Evolutionary conservation across 768 basidiomycete species (phyloP).

Genomic region (Collybiopsis confluens): DNA sequence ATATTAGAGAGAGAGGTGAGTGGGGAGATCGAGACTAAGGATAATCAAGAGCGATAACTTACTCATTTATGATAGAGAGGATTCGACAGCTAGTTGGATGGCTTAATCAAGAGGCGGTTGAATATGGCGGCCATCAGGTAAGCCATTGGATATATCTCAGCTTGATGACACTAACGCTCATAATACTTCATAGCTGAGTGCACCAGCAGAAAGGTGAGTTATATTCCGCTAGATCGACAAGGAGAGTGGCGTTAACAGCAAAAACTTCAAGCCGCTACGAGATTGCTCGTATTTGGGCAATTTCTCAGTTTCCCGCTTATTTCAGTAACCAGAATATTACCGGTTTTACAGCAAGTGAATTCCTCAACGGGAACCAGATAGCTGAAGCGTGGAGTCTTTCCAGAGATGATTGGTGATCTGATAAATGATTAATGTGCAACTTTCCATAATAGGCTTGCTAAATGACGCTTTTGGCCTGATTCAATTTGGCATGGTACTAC

Average conservation of each 20-base stretch:
- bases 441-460: no score
- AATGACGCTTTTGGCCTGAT: no score
- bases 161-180: background rate
- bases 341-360: background rate
- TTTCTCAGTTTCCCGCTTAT: background rate
- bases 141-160: background rate
- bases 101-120: slow-evolving; percentile 35
- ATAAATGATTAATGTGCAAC: no score
- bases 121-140: slow-evolving; percentile 34
- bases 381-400: background rate
- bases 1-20: slow-evolving; percentile 23
- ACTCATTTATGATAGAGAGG: slow-evolving; percentile 13
- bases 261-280: background rate
- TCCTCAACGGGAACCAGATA: background rate
- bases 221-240: background rate
- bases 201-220: background rate
- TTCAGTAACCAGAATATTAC: background rate
- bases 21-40: background rate
- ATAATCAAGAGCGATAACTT: background rate
- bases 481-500: no score
- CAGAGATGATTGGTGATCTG: background rate
- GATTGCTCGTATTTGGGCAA: background rate
- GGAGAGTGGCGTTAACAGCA: no score
- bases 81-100: slow-evolving; percentile 33
- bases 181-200: background rate